These are phyloP conservation scores for Tetraselmis striata DNA, from an alignment of 139 green algal genomes.

Conservation along the genomic window DNA sequence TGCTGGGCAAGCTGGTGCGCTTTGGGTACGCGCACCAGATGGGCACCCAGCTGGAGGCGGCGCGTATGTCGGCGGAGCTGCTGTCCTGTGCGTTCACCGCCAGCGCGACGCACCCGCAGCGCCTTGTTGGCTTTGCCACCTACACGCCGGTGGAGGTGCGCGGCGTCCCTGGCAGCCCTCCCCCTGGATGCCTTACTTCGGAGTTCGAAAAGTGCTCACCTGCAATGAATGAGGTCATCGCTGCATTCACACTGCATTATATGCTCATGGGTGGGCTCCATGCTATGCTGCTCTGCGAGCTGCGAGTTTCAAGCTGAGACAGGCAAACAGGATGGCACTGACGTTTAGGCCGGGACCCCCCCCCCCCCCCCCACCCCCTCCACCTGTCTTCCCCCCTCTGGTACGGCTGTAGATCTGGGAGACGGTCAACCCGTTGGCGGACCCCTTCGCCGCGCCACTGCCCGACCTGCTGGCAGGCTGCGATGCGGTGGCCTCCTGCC, in stretches of 20 bases:
- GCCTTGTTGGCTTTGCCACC: slow-evolving; percentile 21
- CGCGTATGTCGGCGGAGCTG: slow-evolving; percentile 31
- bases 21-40: slow-evolving; percentile 14
- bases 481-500: slow-evolving; percentile 22
- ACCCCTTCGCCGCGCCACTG: slow-evolving; percentile 14
- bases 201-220: no score
- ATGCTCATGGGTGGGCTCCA: no score
- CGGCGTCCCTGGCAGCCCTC: no score
- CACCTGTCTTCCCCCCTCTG: no score
- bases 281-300: no score
- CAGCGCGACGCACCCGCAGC: slow-evolving; percentile 43
- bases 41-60: slow-evolving; percentile 26
- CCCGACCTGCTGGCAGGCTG: slow-evolving; percentile 35
- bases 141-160: slow-evolving; percentile 29
- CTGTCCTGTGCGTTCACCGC: slow-evolving; percentile 33
- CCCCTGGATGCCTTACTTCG: no score
- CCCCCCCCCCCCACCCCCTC: no score
- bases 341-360: no score
- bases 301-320: no score
- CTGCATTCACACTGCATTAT: no score
- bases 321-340: no score
- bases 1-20: slow-evolving; percentile 52
- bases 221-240: no score
- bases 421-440: slow-evolving; percentile 11
- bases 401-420: slow-evolving; percentile 16